Evolutionary conservation across 169 alveolate species (phyloP).

Genomic region (Plasmodium blacklocki): DNA sequence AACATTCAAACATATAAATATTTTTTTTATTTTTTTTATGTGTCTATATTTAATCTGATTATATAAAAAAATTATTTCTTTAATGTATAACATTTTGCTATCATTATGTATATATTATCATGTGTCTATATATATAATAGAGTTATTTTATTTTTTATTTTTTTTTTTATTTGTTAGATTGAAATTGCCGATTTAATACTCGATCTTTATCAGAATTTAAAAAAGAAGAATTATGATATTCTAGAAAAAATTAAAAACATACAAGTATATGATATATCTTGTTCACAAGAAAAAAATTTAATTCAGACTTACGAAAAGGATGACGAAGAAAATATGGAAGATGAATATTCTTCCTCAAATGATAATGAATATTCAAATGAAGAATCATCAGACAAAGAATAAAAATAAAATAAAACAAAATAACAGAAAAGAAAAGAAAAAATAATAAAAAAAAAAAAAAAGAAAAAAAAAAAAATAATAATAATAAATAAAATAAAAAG

Average conservation of each 20-base stretch:
- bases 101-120: neutral
- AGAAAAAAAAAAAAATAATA: too few species aligned
- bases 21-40: neutral
- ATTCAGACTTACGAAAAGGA: constrained; percentile 8
- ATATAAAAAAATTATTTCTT: too few species aligned
- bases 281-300: constrained; percentile 41
- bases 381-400: neutral
- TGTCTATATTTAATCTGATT: neutral
- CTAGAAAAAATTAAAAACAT: constrained; percentile 45
- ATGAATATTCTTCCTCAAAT: constrained; percentile 15
- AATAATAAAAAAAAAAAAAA: too few species aligned
- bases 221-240: constrained; percentile 48
- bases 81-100: too few species aligned
- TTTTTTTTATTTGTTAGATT: constrained; percentile 12
- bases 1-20: neutral
- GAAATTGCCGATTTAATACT: constrained; percentile 70
- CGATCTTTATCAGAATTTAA: constrained; percentile 43
- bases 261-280: constrained; percentile 20
- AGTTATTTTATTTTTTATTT: neutral
- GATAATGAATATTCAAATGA: constrained; percentile 16
- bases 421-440: too few species aligned
- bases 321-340: constrained; percentile 15
- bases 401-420: neutral
- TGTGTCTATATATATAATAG: constrained; percentile 7
- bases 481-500: too few species aligned